Conservation (phyloP, 257 asterid species). For the Anisodus acutangulus region DNA sequence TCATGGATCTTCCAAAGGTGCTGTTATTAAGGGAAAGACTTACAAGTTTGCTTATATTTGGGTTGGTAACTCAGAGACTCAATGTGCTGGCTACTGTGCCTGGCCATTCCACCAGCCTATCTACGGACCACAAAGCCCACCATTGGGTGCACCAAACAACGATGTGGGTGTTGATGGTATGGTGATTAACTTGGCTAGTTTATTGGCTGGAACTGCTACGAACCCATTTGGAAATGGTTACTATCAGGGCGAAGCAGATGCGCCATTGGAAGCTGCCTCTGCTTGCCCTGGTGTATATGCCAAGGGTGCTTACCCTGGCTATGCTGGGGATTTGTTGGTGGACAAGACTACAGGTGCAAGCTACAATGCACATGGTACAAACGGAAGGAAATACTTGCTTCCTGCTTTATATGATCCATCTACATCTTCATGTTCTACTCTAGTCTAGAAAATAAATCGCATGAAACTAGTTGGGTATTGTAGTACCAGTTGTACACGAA, state of each 20-base stretch:
- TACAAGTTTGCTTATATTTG: constrained; percentile 68
- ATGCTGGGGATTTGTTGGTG: constrained; percentile 67
- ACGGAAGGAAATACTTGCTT: constrained; percentile 63
- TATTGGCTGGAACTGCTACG: no score
- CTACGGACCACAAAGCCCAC: constrained; percentile 78
- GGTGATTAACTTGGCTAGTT: no score
- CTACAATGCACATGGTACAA: constrained; percentile 69
- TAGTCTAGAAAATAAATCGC: constrained; percentile 44
- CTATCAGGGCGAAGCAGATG: constrained; percentile 65
- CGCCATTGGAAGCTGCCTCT: constrained; percentile 71
- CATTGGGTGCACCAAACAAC: constrained; percentile 23
- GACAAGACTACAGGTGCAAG: constrained; percentile 72
- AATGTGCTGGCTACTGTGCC: constrained; percentile 67
- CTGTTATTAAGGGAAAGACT: constrained; percentile 38
- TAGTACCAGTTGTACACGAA: neutral
- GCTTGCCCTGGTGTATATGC: constrained; percentile 84
- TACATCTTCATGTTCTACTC: constrained; percentile 64
- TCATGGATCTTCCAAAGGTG: constrained; percentile 54
- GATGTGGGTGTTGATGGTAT: no score
- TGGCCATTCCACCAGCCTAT: constrained; percentile 85
- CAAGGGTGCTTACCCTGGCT: constrained; percentile 82
- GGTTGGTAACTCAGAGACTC: constrained; percentile 68
- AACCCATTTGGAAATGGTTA: constrained; percentile 72
- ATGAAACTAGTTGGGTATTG: neutral
- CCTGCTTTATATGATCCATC: constrained; percentile 76